A percentile compares a stretch with the other conserved stretches of the same genome.
These are phyloP conservation scores for Amaranthus cruentus DNA, from an alignment of 148 eudicot genomes.

Conservation along the genomic window DNA sequence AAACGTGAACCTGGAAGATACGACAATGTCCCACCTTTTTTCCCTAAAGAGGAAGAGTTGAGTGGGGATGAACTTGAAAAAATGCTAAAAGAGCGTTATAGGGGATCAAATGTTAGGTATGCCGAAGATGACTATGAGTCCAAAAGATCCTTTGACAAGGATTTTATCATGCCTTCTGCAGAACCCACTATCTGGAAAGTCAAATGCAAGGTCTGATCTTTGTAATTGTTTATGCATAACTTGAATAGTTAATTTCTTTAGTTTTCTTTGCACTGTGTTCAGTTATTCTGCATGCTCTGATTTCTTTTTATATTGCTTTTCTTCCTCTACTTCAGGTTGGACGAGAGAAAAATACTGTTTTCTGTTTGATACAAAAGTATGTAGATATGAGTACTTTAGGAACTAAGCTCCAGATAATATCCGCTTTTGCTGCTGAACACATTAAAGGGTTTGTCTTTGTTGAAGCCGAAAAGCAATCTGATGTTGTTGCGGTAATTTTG, in stretches of 20 bases:
- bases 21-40: conserved; percentile 34
- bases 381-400: conserved; percentile 61
- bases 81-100: conserved; percentile 69
- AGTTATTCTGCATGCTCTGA: conserved; percentile 6
- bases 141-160: conserved; percentile 37
- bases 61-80: conserved; percentile 76
- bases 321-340: conserved; percentile 53
- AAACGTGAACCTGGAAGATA: conserved; percentile 43
- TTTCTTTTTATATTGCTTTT: neutral
- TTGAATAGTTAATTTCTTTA: neutral
- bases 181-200: conserved; percentile 87
- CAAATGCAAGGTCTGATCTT: conserved; percentile 78
- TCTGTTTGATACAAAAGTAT: conserved; percentile 87
- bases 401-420: conserved; percentile 67
- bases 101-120: conserved; percentile 64
- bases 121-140: conserved; percentile 62
- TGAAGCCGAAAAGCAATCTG: conserved; percentile 76
- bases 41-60: conserved; percentile 79
- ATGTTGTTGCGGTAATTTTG: conserved; percentile 64
- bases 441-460: conserved; percentile 80
- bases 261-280: neutral
- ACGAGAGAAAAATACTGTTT: conserved; percentile 81
- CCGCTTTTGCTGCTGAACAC: conserved; percentile 80
- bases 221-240: neutral
- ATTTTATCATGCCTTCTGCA: conserved; percentile 34